A percentile compares a stretch with the other conserved stretches of the same genome.
Evolutionary conservation across 306 rosid genomes (phyloP).

Genomic region (Quercus mongolica): DNA sequence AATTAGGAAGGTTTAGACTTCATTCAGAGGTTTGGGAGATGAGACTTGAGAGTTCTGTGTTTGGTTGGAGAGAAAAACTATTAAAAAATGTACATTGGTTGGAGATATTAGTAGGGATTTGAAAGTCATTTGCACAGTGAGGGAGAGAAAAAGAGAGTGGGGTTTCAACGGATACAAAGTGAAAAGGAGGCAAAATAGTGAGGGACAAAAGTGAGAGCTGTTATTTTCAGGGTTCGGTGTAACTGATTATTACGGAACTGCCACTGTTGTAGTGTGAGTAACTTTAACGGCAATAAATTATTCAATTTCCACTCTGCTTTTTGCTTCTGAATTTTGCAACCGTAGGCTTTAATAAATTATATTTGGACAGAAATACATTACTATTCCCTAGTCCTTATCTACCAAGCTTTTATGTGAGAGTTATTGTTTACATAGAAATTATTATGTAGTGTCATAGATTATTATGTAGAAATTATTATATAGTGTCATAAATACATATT

Average conservation of each 20-base stretch:
- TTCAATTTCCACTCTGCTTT: no score
- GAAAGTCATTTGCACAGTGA: background rate
- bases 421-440: no score
- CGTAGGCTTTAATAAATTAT: no score
- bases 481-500: rapidly evolving
- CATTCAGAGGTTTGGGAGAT: background rate
- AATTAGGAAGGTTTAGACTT: background rate
- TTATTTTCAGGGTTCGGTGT: conserved; percentile 23
- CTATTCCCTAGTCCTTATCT: no score
- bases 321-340: no score
- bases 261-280: background rate
- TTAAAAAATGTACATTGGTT: background rate
- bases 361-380: no score
- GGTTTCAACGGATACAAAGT: conserved; percentile 57
- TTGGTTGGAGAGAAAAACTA: conserved; percentile 25
- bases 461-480: no score
- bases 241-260: conserved; percentile 25
- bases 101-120: conserved; percentile 6
- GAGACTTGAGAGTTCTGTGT: conserved; percentile 3
- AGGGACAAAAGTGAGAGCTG: background rate
- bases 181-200: conserved; percentile 6
- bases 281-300: no score
- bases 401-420: no score
- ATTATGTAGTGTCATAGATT: no score
- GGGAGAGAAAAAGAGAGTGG: conserved; percentile 16